phyloP scores from a whole-genome alignment of 345 rosid genomes.

The Brassica napus region Da-Ae NC_063444.1:6221501-6222000 shows the following conservation, averaged over 20 bases:
- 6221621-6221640: slow-evolving; percentile 70
- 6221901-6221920: slow-evolving; percentile 46
- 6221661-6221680: slow-evolving; percentile 76
- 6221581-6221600: slow-evolving; percentile 82
- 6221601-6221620: slow-evolving; percentile 61
- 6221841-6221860: slow-evolving; percentile 90
- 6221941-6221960: background rate
- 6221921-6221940: slow-evolving; percentile 49
- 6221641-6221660: slow-evolving; percentile 69
- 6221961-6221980: slow-evolving; percentile 1
- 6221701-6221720: slow-evolving; percentile 80
- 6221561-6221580: slow-evolving; percentile 74
- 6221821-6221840: slow-evolving; percentile 76
- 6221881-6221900: slow-evolving; percentile 46
- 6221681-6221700: slow-evolving; percentile 71
- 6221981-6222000: background rate
- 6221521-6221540: slow-evolving; percentile 57
- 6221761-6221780: slow-evolving; percentile 82
- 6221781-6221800: slow-evolving; percentile 78
- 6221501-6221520: slow-evolving; percentile 50
- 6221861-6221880: slow-evolving; percentile 75
- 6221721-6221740: slow-evolving; percentile 86
- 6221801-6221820: slow-evolving; percentile 68
- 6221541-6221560: slow-evolving; percentile 82
- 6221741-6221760: slow-evolving; percentile 78